Evolutionary conservation across 371 early-diverging fungal species (phyloP), one percentile per base, ranked within the genome.

Genomic region (Saksenaea oblongispora): DNA sequence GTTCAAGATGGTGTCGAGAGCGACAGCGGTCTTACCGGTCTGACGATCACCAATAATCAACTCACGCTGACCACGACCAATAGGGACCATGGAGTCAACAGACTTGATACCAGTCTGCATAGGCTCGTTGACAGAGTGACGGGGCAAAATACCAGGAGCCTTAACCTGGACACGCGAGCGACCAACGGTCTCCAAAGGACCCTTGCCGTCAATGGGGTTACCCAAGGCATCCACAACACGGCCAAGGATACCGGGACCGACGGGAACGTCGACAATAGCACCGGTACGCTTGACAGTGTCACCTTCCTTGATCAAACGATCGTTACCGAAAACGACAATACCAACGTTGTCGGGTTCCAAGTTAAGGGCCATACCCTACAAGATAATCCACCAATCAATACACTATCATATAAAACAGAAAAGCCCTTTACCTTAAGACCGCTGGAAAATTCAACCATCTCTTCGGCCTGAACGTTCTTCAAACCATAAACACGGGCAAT

Each of bases 101-200:
- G 94, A 96, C 88, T 96, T 96, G 87, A 94, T 94, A 82, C 97
- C 97, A 79, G 97, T 97, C 79, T 93, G 93, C 95, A 97, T 95
- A 73, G 97, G 97, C 84, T 95, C 94, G 83, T 92, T 92, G 74
- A 97, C 97, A 70, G 96, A 95, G 78, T 93, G 88, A 81, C 97
- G 93, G 72, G 96, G 95, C 73, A 97, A 93, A 84, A 97, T 97
- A 77, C 97, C 97, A 61, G 96, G 97, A 62, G 96, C 97, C 89
- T 97, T 97, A 83, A 95, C 91, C 83, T 93, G 93, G 70, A 92
- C 94, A 87, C 97, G 91, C 66, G 87, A 84, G 73, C 95, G 91
- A 62, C 75, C 83, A 70, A 80, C 77, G 79, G 90, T 81, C 70
- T 83, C 81, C 71, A 95, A 84, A 67, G 94, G 95, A 58, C 95